Conservation (phyloP, 768 basidiomycete species). For the Rhizopogon roseolus region DNA sequence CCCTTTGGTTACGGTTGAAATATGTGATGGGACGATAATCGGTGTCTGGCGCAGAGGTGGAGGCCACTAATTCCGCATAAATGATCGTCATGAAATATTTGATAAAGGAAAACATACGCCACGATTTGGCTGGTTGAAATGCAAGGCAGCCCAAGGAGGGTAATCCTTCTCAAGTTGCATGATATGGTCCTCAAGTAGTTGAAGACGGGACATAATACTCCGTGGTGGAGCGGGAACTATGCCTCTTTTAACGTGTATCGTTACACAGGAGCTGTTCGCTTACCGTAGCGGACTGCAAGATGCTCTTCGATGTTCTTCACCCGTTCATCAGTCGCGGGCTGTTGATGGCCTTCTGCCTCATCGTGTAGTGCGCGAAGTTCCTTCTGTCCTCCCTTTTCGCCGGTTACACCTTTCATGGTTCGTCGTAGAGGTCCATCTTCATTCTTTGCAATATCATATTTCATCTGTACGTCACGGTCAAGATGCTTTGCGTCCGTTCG, state of each 20-base stretch:
- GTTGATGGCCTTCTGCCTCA: constrained; percentile 35
- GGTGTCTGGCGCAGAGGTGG: constrained; percentile 76
- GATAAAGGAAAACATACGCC: constrained; percentile 47
- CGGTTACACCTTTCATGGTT: constrained; percentile 38
- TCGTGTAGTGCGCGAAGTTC: constrained; percentile 13
- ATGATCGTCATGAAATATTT: not conserved
- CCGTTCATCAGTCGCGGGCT: constrained; percentile 63
- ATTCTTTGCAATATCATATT: constrained; percentile 85
- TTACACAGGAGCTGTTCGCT: constrained; percentile 3
- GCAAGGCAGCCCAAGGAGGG: constrained; percentile 85
- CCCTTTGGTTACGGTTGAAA: constrained; percentile 28
- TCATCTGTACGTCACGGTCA: constrained; percentile 75
- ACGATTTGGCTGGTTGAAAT: constrained; percentile 80
- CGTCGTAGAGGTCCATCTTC: constrained; percentile 70
- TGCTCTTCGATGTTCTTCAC: constrained; percentile 67
- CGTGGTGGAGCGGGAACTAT: constrained; percentile 70
- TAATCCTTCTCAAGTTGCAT: constrained; percentile 75
- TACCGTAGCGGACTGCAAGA: constrained; percentile 71
- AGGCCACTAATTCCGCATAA: constrained; percentile 57
- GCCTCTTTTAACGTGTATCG: constrained; percentile 1
- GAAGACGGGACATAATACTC: constrained; percentile 58
- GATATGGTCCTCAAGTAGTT: constrained; percentile 74
- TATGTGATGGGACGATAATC: constrained; percentile 70
- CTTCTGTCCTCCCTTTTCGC: constrained; percentile 8
- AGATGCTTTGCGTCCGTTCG: constrained; percentile 67